Evolutionary conservation across 768 basidiomycete species (phyloP).

Genomic region (Fibroporia radiculosa): DNA sequence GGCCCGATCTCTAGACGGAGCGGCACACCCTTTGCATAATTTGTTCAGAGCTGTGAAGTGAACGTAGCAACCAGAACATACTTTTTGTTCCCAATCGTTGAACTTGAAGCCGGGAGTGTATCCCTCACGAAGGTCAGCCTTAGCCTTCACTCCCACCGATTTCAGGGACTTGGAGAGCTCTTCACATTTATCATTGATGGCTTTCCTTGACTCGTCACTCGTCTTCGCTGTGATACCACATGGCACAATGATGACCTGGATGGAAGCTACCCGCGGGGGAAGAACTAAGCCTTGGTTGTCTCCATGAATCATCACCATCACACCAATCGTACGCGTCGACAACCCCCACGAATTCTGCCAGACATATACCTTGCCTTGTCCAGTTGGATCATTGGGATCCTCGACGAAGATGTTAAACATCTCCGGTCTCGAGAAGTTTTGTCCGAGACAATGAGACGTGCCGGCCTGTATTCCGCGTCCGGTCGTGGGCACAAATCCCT

Average conservation of each 20-base stretch:
- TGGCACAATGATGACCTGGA: conserved; percentile 89
- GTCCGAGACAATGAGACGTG: conserved; percentile 97
- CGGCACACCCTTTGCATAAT: conserved; percentile 75
- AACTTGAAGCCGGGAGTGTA: conserved; percentile 99
- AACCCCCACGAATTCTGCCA: conserved; percentile 99
- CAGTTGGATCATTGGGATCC: conserved; percentile 72
- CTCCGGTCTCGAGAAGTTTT: conserved; percentile 92
- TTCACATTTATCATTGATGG: conserved; percentile 72
- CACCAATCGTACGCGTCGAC: conserved; percentile 91
- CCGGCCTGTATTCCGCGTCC: conserved; percentile 96
- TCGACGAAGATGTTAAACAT: conserved; percentile 99
- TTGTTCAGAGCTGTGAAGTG: not conserved
- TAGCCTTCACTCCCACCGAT: conserved; percentile 70
- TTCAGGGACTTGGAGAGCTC: conserved; percentile 68
- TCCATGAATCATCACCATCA: conserved; percentile 99
- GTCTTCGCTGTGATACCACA: conserved; percentile 90
- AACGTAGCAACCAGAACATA: conserved; percentile 23
- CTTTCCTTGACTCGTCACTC: conserved; percentile 53
- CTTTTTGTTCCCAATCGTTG: conserved; percentile 99
- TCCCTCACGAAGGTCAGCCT: conserved; percentile 87
- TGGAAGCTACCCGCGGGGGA: conserved; percentile 91
- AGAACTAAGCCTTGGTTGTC: conserved; percentile 97
- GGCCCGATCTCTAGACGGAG: conserved; percentile 97
- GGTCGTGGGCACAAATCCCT: conserved; percentile 95
- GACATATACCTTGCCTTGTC: conserved; percentile 67